phyloP scores from a whole-genome alignment of 371 early-diverging fungal genomes.

The Dichotomocladium elegans region DNA sequence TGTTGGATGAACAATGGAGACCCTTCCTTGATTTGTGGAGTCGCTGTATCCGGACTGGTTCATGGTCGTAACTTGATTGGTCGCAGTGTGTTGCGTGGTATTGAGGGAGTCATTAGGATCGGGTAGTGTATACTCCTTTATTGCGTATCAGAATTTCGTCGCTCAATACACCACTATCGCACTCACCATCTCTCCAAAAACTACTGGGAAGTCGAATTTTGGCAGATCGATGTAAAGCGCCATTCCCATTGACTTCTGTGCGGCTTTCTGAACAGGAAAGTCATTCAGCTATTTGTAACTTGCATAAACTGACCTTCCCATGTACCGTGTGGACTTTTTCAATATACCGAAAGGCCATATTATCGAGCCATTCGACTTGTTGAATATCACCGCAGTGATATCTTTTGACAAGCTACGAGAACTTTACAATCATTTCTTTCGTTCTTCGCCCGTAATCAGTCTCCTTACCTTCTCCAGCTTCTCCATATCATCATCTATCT shows the following conservation, averaged over 20 bases:
- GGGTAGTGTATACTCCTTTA: conserved; percentile 29
- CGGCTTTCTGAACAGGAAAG: conserved; percentile 39
- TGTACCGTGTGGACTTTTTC: conserved; percentile 75
- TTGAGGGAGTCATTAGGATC: conserved; percentile 15
- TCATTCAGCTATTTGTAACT: neutral
- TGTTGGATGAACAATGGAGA: conserved; percentile 12
- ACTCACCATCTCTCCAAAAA: conserved; percentile 77
- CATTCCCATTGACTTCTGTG: conserved; percentile 52
- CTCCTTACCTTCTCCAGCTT: conserved; percentile 72
- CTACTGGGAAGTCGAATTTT: conserved; percentile 90
- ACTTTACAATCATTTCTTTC: too few species aligned
- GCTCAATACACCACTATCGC: too few species aligned
- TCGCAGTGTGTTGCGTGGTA: conserved; percentile 1
- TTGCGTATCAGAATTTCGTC: neutral
- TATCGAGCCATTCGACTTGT: conserved; percentile 89
- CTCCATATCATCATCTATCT: conserved; percentile 70
- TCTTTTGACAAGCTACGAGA: conserved; percentile 65
- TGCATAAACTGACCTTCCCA: conserved; percentile 33
- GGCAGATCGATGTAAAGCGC: conserved; percentile 86
- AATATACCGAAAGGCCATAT: conserved; percentile 79
- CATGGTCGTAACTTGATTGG: conserved; percentile 26
- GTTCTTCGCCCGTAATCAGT: too few species aligned
- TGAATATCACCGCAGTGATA: conserved; percentile 86
- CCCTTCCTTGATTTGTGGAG: neutral
- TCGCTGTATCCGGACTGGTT: conserved; percentile 22